Evolutionary conservation across 108 stramenopile genomes (phyloP).

Genomic region (Fistulifera pelliculosa): DNA sequence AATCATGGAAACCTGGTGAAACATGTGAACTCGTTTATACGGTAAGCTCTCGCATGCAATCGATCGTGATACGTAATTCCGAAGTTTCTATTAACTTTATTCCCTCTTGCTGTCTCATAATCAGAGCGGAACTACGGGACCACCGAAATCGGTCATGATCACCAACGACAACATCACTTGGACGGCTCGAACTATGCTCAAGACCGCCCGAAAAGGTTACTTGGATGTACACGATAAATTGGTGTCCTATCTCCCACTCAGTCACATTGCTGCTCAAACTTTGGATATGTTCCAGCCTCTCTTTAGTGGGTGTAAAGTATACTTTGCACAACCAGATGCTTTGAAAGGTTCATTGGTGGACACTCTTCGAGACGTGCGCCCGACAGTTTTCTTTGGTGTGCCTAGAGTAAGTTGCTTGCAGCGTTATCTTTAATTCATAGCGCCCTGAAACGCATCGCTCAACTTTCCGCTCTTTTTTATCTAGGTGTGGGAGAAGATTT

Average conservation of each 20-base stretch:
- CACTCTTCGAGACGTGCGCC: conserved; percentile 54
- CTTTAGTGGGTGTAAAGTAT: conserved; percentile 18
- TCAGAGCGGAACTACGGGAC: conserved; percentile 63
- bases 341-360: conserved; percentile 47
- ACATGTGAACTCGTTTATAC: conserved; percentile 60
- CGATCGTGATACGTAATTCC: too few species aligned
- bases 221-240: conserved; percentile 17
- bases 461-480: too few species aligned
- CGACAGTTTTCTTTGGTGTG: conserved; percentile 76
- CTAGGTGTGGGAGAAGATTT: conserved; percentile 73
- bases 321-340: conserved; percentile 73
- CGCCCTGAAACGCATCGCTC: too few species aligned
- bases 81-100: too few species aligned
- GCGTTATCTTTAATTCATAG: too few species aligned
- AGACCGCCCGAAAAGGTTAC: conserved; percentile 4
- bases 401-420: conserved; percentile 30
- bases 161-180: conserved; percentile 73
- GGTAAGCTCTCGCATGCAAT: too few species aligned
- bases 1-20: conserved; percentile 8
- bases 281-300: conserved; percentile 53
- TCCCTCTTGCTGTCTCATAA: too few species aligned
- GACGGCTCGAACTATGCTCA: conserved; percentile 14
- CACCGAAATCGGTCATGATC: conserved; percentile 82
- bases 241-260: conserved; percentile 40
- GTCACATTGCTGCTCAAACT: conserved; percentile 49